Evolutionary conservation across 495 filamentous ascomycete species (phyloP), one percentile per base, ranked within the genome.

Genomic region (Annulohypoxylon bovei): DNA sequence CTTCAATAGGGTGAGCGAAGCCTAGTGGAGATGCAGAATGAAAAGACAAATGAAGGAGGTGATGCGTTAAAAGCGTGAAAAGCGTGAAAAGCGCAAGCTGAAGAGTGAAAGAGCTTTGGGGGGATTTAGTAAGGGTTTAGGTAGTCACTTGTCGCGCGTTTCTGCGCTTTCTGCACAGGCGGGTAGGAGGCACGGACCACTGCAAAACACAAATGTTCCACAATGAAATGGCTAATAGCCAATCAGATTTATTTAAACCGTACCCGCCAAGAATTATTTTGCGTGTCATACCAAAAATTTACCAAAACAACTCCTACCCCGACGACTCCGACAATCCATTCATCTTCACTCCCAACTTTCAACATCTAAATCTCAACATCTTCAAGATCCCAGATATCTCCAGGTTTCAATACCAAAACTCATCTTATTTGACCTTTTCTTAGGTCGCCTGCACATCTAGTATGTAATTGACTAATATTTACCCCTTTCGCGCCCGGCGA

Each of bases 281-380:
- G 61, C 61, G 65, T 72, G 70, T 72, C 70, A 68, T 68, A 70
- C 75, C 67, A 72, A 63, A 70, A 70, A 68, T 65, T 67, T 67
- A 62, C 39, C 72, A 70, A 61, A 73, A 77, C 75, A 75, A 70
- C 67, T 71, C 64, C 64, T 71, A 75, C 68, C 52, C 67, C 30
- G 64, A 66, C 40, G 39, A 52, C 66, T 63, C 70, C 61, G 56
- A 68, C 27, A 68, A 68, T 70, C 69, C 55, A 61, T 72, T 35
- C 37, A 44, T 68, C 63, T 65, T 68, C 53, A 58, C 61, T 73
- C 73, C 73, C 58, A 67, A 57, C 70, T 72, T 62, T 72, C 67
- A 74, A 75, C 72, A 67, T 75, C 65, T 44, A 56, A 53, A 70
- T 44, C 63, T 65, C 33, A 25, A 56, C 62, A 60, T 20, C 22